Conservation (phyloP, 176 grass and related monocot genomes). For the Alopecurus myosuroides region DNA sequence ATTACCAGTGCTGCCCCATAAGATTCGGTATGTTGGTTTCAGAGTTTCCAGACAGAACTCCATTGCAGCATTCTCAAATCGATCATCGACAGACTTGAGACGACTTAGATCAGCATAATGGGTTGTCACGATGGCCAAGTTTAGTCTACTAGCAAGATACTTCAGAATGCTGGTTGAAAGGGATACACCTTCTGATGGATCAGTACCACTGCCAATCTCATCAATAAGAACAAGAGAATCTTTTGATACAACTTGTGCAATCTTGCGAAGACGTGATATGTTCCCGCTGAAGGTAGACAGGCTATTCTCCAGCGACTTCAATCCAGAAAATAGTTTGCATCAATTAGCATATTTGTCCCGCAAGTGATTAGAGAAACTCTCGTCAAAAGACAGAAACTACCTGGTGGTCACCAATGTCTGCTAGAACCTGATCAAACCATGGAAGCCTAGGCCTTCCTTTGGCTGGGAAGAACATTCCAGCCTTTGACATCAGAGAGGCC, state of each 20-base stretch:
- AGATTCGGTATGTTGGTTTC: constrained; percentile 62
- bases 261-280: constrained; percentile 69
- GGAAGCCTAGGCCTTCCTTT: constrained; percentile 62
- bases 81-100: constrained; percentile 45
- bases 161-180: constrained; percentile 78
- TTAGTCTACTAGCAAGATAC: constrained; percentile 38
- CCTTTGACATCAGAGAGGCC: constrained; percentile 67
- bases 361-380: constrained; percentile 38
- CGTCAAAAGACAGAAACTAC: constrained; percentile 62
- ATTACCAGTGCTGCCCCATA: constrained; percentile 72
- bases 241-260: constrained; percentile 46
- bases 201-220: constrained; percentile 72
- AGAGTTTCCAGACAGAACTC: constrained; percentile 68
- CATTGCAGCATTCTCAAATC: constrained; percentile 83
- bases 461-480: constrained; percentile 69
- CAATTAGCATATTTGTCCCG: constrained; percentile 46
- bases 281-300: constrained; percentile 81
- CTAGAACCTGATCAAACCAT: constrained; percentile 73
- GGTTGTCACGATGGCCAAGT: constrained; percentile 64
- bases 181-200: constrained; percentile 79
- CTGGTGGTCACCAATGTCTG: constrained; percentile 80
- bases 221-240: constrained; percentile 76
- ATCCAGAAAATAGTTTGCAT: constrained; percentile 61
- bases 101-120: constrained; percentile 69
- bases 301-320: constrained; percentile 80